Base-by-base conservation (phyloP, 2,329 filamentous ascomycete species). In the Aspergillus aculeatus region DNA sequence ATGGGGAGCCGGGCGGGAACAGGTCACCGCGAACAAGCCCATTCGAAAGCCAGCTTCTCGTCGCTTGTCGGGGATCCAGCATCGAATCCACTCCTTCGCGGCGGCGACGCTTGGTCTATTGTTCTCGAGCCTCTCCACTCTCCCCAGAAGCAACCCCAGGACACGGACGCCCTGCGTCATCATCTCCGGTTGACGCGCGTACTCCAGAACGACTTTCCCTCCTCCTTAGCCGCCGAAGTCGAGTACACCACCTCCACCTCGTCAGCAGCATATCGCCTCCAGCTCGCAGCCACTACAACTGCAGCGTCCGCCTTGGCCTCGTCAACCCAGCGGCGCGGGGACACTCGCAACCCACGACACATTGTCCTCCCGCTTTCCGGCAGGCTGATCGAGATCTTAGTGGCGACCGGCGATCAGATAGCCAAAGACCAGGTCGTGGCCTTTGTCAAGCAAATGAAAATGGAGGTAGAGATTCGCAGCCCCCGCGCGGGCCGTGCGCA, bases 391-490 rank as follows among this genome's bases (percentile, higher is more conserved):
- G 86, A 88, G 68, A 73, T 88, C 1, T 66, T 84, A 2, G 83
- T 88, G 0, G 78, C 83, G 5, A 78, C 79, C 4, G 83, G 83
- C 0, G 82, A 85, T 60, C 64, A 69, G 6, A 73, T 85, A 0
- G 70, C 69, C 21, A 75, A 81, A 61, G 83, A 84, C 1, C 81
- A 87, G 44, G 73, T 82, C 0, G 75, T 88, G 64, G 83, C 77
- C 7, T 84, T 88, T 19, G 81, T 88, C 21, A 83, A 84, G 71
- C 86, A 88, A 71, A 88, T 88, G 85, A 88, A 88, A 72, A 89
- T 88, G 86, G 86, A 89, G 64, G 71, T 88, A n/a, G 86, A 88
- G 66, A 81, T 89, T 2, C 71, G 86, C 23, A 78, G 78, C 57
- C 75, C 77, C 16, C 75, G 76, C 4, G 74, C 75, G 1, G 85